Base-by-base conservation (phyloP, 2,329 filamentous ascomycete genomes). In the Cyphellophora europaea region DNA sequence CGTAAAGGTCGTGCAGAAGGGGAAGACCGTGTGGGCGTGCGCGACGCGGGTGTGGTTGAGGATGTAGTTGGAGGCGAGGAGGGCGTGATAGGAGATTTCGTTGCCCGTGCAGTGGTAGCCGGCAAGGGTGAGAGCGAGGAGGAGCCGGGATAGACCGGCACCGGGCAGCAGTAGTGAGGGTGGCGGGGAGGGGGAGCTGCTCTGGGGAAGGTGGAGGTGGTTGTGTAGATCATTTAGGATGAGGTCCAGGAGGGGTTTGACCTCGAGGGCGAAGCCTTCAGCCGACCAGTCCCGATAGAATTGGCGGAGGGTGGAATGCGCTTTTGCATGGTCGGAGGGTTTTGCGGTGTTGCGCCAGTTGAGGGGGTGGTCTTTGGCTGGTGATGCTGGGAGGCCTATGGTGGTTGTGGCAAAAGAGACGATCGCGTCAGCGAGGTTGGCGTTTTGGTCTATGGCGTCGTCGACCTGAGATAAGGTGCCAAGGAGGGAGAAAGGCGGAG, bases 21-120 rank as follows among this genome's bases (percentile, higher is more conserved):
- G 91, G 52, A 82, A 84, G 33, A 98, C 69, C 6, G 67, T 75
- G 58, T 87, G n/a, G n/a, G n/a, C n/a, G n/a, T n/a, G n/a, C n/a
- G n/a, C n/a, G n/a, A n/a, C n/a, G n/a, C n/a, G n/a, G n/a, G n/a
- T 56, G 21, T n/a, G 8, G 38, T 71, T 71, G 25, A 71, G 49
- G 6, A 69, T 49, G 60, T 65, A 75, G 43, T 72, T 74, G 38
- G 84, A 93, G 2, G 86, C 86, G 38, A 96, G 69, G n/a, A 98
- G 73, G 56, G 94, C 86, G 57, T 98, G 91, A 53, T 93, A 96
- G 3, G 88, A 95, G 42, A 96, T 93, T 60, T 98, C 84, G 53
- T 95, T 96, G 17, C 89, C 89, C 57, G 95, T 87, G 1, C 77
- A 74, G 8, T 72, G 63, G 56, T 78, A 93, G 8, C 91, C 88